A percentile compares a stretch with the other conserved stretches of the same genome.
Evolutionary conservation across 2,329 filamentous ascomycete genomes (phyloP).

Genomic region (Fusarium sp.): DNA sequence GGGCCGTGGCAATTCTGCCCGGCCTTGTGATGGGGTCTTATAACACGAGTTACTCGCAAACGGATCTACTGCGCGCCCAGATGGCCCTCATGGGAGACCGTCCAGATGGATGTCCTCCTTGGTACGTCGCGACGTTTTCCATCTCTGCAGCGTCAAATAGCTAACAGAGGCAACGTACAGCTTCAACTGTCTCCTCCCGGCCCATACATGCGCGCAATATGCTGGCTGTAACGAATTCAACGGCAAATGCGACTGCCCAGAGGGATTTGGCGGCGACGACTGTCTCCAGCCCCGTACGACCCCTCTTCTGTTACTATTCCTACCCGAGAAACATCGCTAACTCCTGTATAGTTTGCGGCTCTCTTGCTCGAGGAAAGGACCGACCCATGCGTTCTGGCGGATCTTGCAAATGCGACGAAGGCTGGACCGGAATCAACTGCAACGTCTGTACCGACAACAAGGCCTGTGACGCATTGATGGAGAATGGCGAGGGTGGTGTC

Average conservation of each 20-base stretch:
- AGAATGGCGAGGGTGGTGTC: slow-evolving; percentile 81
- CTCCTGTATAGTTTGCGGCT: slow-evolving; percentile 77
- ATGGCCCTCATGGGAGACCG: slow-evolving; percentile 79
- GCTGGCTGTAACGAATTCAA: slow-evolving; percentile 89
- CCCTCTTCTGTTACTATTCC: neutral
- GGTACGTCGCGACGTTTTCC: slow-evolving; percentile 56
- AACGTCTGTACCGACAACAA: slow-evolving; percentile 89
- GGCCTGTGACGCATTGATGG: slow-evolving; percentile 90
- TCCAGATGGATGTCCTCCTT: slow-evolving; percentile 83
- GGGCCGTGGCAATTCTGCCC: slow-evolving; percentile 55
- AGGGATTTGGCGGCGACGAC: slow-evolving; percentile 94
- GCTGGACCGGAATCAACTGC: slow-evolving; percentile 98
- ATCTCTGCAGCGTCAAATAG: neutral
- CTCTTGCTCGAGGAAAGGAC: slow-evolving; percentile 83
- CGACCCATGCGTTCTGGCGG: slow-evolving; percentile 78
- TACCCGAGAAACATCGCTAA: slow-evolving; percentile 14
- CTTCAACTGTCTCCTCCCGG: slow-evolving; percentile 97
- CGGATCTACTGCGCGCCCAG: slow-evolving; percentile 72
- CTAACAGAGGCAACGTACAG: slow-evolving; percentile 57
- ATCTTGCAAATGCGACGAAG: slow-evolving; percentile 87
- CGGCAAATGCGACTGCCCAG: slow-evolving; percentile 91
- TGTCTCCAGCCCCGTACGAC: slow-evolving; percentile 81
- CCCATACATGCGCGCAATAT: slow-evolving; percentile 91
- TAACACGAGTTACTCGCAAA: slow-evolving; percentile 70
- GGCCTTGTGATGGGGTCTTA: slow-evolving; percentile 53